These are phyloP conservation scores for Coffea canephora DNA, from an alignment of 257 asterid species.

Conservation along the genomic window DNA sequence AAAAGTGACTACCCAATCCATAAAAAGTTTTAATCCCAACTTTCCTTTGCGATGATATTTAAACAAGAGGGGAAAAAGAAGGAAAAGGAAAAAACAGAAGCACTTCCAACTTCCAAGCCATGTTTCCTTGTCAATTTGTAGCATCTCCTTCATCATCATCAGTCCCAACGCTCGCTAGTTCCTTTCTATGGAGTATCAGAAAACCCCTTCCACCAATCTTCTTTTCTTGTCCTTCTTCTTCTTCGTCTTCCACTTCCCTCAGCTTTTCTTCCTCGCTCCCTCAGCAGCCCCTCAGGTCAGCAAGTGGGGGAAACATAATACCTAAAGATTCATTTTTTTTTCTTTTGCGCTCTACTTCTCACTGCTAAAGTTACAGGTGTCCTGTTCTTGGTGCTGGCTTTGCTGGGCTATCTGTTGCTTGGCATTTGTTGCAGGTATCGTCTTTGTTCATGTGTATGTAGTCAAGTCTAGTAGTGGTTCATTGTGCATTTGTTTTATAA, in stretches of 20 bases:
- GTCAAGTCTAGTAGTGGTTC: no score
- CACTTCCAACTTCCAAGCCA: not conserved
- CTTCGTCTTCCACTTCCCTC: conserved; percentile 11
- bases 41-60: no score
- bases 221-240: conserved; percentile 17
- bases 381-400: conserved; percentile 99
- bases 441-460: no score
- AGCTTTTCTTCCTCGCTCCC: conserved; percentile 27
- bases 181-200: not conserved
- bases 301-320: no score
- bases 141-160: not conserved
- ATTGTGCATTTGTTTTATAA: no score
- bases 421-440: conserved; percentile 83
- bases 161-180: not conserved
- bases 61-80: no score
- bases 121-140: conserved; percentile 4
- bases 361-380: conserved; percentile 39
- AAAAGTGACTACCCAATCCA: no score
- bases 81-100: no score
- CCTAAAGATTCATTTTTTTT: not conserved
- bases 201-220: conserved; percentile 10
- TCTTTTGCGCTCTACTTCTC: not conserved
- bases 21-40: no score
- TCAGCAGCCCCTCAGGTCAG: conserved; percentile 33
- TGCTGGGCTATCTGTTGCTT: conserved; percentile 91